A percentile compares a stretch with the other conserved stretches of the same genome.
These are phyloP conservation scores for Cystobasidium onofrii DNA, from an alignment of 768 basidiomycete species.

Conservation along the genomic window DNA sequence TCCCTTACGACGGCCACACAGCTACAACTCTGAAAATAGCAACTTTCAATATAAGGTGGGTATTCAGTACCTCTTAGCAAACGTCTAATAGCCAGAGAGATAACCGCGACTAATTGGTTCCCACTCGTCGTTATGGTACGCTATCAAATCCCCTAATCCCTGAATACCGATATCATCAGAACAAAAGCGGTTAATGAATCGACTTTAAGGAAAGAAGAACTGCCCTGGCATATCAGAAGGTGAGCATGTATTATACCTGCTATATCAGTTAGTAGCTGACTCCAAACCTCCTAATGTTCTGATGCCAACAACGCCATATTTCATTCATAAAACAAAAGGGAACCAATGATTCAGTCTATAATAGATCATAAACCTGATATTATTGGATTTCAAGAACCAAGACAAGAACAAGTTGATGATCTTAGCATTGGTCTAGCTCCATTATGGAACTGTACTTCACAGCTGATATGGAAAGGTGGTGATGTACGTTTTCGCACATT, in stretches of 20 bases:
- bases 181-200: background rate
- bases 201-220: background rate
- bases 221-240: background rate
- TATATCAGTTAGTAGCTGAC: too few relatives aligned
- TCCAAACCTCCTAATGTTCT: too few relatives aligned
- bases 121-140: too few relatives aligned
- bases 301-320: too few relatives aligned
- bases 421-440: background rate
- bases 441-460: background rate
- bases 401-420: background rate
- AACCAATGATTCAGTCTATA: background rate
- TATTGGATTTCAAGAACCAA: background rate
- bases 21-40: background rate
- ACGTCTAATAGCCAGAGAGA: too few relatives aligned
- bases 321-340: background rate
- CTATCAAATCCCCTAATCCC: too few relatives aligned
- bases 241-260: background rate
- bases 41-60: background rate
- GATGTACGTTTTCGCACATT: background rate
- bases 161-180: too few relatives aligned
- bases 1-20: background rate
- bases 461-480: background rate
- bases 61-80: too few relatives aligned
- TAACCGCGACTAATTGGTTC: too few relatives aligned
- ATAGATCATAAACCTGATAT: background rate